Percentiles rank a stretch among this genome's conserved stretches.
Conservation (phyloP, 139 green algal genomes). For the Chlamydomonas asymmetrica region DNA sequence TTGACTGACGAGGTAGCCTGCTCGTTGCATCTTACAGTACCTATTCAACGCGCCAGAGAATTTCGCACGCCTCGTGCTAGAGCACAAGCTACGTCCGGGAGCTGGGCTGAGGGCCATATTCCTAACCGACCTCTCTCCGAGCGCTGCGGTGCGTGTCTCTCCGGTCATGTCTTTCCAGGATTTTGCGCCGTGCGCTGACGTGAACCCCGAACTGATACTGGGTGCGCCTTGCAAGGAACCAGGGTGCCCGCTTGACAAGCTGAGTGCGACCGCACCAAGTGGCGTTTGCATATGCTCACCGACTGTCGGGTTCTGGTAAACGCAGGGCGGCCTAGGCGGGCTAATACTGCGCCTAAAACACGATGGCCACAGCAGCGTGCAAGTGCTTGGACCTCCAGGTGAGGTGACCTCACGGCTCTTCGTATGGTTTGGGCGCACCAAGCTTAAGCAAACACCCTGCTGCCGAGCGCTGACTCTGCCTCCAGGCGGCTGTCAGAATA, state of each 20-base stretch:
- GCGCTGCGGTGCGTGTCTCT: neutral
- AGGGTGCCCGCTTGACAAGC: too few species aligned
- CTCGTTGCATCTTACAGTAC: slow-evolving; percentile 51
- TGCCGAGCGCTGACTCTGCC: neutral
- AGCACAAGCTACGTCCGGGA: slow-evolving; percentile 66
- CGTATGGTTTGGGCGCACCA: neutral
- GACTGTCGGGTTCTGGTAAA: neutral
- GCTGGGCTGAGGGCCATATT: slow-evolving; percentile 42
- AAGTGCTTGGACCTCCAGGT: slow-evolving; percentile 62
- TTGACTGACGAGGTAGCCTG: too few species aligned
- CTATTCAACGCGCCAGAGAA: slow-evolving; percentile 73
- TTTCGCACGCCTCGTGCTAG: slow-evolving; percentile 65
- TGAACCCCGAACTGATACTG: neutral
- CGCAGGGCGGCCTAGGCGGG: slow-evolving; percentile 55
- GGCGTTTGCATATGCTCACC: too few species aligned
- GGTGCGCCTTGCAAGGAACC: too few species aligned
- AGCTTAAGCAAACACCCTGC: neutral
- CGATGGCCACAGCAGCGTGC: slow-evolving; percentile 63
- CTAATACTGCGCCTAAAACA: slow-evolving; percentile 71
- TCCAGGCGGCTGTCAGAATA: neutral
- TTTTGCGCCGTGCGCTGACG: slow-evolving; percentile 3
- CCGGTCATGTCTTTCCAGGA: neutral
- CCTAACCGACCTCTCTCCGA: slow-evolving; percentile 7
- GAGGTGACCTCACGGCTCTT: too few species aligned
- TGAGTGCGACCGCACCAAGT: too few species aligned